Evolutionary conservation across 164 flowering plant genomes (phyloP), one percentile per base, ranked within the genome.

Genomic region (Santalum album): DNA sequence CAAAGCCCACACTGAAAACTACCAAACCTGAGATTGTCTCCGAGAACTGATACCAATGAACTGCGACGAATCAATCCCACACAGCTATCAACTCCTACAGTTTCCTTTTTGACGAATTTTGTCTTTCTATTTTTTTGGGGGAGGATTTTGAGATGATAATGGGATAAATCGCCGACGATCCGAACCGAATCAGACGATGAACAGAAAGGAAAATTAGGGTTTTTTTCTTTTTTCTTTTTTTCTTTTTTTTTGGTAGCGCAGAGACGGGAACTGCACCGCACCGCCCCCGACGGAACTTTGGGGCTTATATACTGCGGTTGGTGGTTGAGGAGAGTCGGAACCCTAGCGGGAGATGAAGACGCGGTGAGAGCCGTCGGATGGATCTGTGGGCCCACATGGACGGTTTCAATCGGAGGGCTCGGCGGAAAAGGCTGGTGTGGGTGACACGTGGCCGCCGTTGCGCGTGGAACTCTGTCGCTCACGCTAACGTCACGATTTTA

Each of bases 221-320:
- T 32, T 32, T 32, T 32, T 32, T 32, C 35, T 32, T 32, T 11
- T 32, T 32, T 32, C 12, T 32, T 32, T 32, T 32, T 32, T 32
- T 32, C 0, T 32, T 32, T 32, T 32, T 32, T 32, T 32, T 32
- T 7, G 36, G 36, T 32, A 0, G 36, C 10, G 36, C 7, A 32
- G 12, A 0, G 36, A 32, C 7, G 36, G 36, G 38, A 60, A 53
- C 75, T 66, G 78, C 76, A 66, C 78, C 70, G 76, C 76, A 59
- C 60, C 58, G 65, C 26, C 58, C 12, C 14, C 25, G 49, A 11
- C 38, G 36, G 24, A 29, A 25, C 70, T 16, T 54, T 55, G 52
- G 9, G 1, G 48, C 11, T 60, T 71, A 47, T 57, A 68, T 59
- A 59, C 10, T 29, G 26, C 27, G 25, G 45, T 12, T 2, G 24